These are phyloP conservation scores for Amanita exitialis DNA, from an alignment of 768 basidiomycete genomes.

Conservation along the genomic window DNA sequence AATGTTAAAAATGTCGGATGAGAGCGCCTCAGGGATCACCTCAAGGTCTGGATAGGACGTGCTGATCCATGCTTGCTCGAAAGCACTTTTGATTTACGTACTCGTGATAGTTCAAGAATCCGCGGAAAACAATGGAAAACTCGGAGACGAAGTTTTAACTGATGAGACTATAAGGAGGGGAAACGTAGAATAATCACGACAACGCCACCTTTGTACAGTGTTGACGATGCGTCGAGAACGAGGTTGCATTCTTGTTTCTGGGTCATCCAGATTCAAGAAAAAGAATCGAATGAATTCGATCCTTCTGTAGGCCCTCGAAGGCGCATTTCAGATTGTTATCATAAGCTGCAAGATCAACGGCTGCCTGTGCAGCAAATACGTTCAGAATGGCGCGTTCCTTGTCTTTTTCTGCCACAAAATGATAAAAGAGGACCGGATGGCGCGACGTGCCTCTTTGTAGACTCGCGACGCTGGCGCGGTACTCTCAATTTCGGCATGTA, in stretches of 20 bases:
- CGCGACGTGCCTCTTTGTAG: constrained; percentile 45
- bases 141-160: constrained; percentile 80
- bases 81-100: not conserved
- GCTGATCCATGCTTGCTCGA: too few relatives aligned
- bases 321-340: constrained; percentile 50
- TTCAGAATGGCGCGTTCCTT: constrained; percentile 51
- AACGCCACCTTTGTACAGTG: constrained; percentile 53
- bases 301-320: constrained; percentile 72
- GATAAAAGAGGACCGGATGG: not conserved
- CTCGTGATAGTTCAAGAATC: not conserved
- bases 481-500: constrained; percentile 67
- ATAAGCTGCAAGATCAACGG: constrained; percentile 45
- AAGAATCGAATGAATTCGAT: constrained; percentile 71
- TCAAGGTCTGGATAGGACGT: too few relatives aligned
- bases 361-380: constrained; percentile 37
- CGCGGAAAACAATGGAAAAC: constrained; percentile 33
- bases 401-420: constrained; percentile 42
- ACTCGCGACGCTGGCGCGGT: constrained; percentile 49
- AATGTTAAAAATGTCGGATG: too few relatives aligned
- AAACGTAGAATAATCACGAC: not conserved
- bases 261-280: constrained; percentile 47
- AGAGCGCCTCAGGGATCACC: too few relatives aligned
- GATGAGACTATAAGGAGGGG: constrained; percentile 2
- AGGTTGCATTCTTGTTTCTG: constrained; percentile 59
- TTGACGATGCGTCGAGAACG: constrained; percentile 62